Conservation (phyloP, 345 rosid genomes). For the sweet orange (Citrus sinensis) region DVS_A1.0 CM039169.1:22397501-22398000, state of each 20-base stretch:
- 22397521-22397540: slow-evolving; percentile 37
- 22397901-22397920: not conserved
- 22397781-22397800: not conserved
- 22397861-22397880: no score
- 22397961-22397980: not conserved
- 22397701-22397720: not conserved
- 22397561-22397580: slow-evolving; percentile 3
- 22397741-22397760: not conserved
- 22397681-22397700: not conserved
- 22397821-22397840: not conserved
- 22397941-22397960: not conserved
- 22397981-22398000: not conserved
- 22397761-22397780: not conserved
- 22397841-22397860: not conserved
- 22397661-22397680: not conserved
- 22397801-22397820: not conserved
- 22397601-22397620: not conserved
- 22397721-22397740: not conserved
- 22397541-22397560: slow-evolving; percentile 34
- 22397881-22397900: not conserved
- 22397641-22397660: not conserved
- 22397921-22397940: not conserved
- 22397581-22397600: slow-evolving; percentile 2
- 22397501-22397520: slow-evolving; percentile 46
- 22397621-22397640: not conserved